Percentiles rank a stretch among this genome's conserved stretches.
Evolutionary conservation across 2,329 filamentous ascomycete species (phyloP).

Genomic region (Hypoxylon rubiginosum): DNA sequence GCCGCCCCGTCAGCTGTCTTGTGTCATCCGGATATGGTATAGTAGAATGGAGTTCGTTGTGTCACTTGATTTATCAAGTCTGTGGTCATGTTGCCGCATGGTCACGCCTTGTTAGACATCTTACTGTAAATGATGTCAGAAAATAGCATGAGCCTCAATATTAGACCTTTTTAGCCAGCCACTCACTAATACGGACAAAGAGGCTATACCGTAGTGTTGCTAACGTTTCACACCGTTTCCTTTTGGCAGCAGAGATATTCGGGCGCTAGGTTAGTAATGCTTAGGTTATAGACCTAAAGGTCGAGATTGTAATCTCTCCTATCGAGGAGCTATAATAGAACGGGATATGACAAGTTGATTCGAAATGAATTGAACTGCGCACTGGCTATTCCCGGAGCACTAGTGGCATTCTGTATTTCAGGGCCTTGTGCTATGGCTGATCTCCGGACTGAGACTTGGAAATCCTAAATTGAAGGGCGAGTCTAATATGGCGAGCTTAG

Average conservation of each 20-base stretch:
- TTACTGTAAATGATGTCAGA: slow-evolving; percentile 22
- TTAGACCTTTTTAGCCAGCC: background rate
- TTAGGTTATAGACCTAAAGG: slow-evolving; percentile 5
- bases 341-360: background rate
- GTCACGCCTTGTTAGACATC: slow-evolving; percentile 12
- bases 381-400: slow-evolving; percentile 13
- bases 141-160: slow-evolving; percentile 5
- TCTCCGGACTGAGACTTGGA: slow-evolving; percentile 7
- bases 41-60: slow-evolving; percentile 17
- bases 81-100: slow-evolving; percentile 30
- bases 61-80: slow-evolving; percentile 39
- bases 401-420: slow-evolving; percentile 1
- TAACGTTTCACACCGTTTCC: background rate
- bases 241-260: background rate
- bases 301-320: background rate
- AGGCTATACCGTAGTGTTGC: background rate
- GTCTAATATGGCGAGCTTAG: slow-evolving; percentile 23
- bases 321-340: slow-evolving; percentile 2
- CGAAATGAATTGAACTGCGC: slow-evolving; percentile 7
- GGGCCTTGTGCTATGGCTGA: slow-evolving; percentile 5
- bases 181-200: slow-evolving; percentile 1
- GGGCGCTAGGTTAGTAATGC: background rate
- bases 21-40: slow-evolving; percentile 32
- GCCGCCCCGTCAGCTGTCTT: slow-evolving; percentile 26
- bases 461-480: slow-evolving; percentile 22